phyloP scores from a whole-genome alignment of 2,329 filamentous ascomycete species.

The Furcasterigmium furcatum region DNA sequence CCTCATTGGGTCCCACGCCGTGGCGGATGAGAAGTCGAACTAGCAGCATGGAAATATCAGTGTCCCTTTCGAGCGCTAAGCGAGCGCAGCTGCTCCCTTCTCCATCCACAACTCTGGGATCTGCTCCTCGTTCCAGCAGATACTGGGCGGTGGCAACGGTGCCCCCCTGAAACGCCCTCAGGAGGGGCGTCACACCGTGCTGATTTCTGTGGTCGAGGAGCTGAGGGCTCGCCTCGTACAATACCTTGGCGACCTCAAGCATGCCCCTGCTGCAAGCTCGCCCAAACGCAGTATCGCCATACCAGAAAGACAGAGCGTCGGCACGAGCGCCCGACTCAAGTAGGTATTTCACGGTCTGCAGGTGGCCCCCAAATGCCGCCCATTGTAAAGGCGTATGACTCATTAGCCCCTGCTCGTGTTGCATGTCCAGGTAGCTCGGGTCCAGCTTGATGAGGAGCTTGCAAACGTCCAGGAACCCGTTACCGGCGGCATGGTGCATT shows the following conservation, averaged over 20 bases:
- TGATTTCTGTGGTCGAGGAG: slow-evolving; percentile 11
- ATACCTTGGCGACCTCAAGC: slow-evolving; percentile 11
- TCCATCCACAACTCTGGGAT: slow-evolving; percentile 3
- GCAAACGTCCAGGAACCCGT: slow-evolving; percentile 10
- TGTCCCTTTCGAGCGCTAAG: slow-evolving; percentile 5
- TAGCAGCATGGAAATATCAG: slow-evolving; percentile 5
- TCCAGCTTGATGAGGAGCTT: slow-evolving; percentile 14
- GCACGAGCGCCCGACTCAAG: slow-evolving; percentile 14
- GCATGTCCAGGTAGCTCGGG: slow-evolving; percentile 13
- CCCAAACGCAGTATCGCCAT: slow-evolving; percentile 13
- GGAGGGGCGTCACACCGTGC: slow-evolving; percentile 12
- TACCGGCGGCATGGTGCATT: slow-evolving; percentile 12
- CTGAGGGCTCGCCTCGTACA: slow-evolving; percentile 13
- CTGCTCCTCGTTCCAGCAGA: slow-evolving; percentile 16
- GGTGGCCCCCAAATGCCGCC: slow-evolving; percentile 10
- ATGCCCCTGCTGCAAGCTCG: slow-evolving; percentile 10
- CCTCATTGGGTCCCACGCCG: slow-evolving; percentile 14
- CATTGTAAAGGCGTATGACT: slow-evolving; percentile 13
- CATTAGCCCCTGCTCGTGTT: slow-evolving; percentile 8
- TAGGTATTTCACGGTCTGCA: slow-evolving; percentile 11
- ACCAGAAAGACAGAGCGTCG: slow-evolving; percentile 6
- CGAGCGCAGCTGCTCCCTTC: slow-evolving; percentile 10
- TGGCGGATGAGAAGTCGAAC: slow-evolving; percentile 12
- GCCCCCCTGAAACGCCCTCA: slow-evolving; percentile 10
- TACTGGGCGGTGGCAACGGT: slow-evolving; percentile 8